A percentile compares a stretch with the other conserved stretches of the same genome.
Evolutionary conservation across 495 filamentous ascomycete genomes (phyloP).

Genomic region (Annulohypoxylon stygium): DNA sequence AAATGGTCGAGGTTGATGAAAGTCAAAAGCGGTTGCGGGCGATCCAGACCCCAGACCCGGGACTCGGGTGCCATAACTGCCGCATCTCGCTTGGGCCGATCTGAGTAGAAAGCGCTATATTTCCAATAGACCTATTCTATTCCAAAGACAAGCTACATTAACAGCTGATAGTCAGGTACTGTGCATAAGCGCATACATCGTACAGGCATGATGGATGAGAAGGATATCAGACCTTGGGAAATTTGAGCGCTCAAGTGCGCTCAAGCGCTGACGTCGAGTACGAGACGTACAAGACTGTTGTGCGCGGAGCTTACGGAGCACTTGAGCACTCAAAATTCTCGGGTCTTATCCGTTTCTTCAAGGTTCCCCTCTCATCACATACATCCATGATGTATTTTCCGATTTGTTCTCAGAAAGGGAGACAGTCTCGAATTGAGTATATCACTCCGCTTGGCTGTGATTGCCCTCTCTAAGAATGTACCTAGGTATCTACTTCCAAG

Average conservation of each 20-base stretch:
- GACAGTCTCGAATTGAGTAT: conserved; percentile 13
- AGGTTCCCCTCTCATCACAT: conserved; percentile 1
- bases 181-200: conserved; percentile 9
- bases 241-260: too few species aligned
- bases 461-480: conserved; percentile 31
- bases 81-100: background rate
- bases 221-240: background rate
- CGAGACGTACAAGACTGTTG: conserved; percentile 29
- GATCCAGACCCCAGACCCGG: conserved; percentile 11
- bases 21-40: conserved; percentile 20
- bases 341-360: conserved; percentile 14
- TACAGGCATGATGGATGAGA: background rate
- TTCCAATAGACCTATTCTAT: conserved; percentile 6
- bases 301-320: conserved; percentile 14
- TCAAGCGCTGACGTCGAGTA: conserved; percentile 7
- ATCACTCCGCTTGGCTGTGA: conserved; percentile 10
- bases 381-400: background rate
- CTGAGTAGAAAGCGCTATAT: conserved; percentile 1
- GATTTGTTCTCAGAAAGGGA: conserved; percentile 8
- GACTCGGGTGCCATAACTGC: background rate
- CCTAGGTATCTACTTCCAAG: background rate
- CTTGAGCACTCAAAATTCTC: background rate
- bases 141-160: conserved; percentile 8
- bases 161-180: conserved; percentile 10
- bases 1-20: background rate